Evolutionary conservation across 148 eudicot species (phyloP).

Genomic region (Amaranthus hypochondriacus): DNA sequence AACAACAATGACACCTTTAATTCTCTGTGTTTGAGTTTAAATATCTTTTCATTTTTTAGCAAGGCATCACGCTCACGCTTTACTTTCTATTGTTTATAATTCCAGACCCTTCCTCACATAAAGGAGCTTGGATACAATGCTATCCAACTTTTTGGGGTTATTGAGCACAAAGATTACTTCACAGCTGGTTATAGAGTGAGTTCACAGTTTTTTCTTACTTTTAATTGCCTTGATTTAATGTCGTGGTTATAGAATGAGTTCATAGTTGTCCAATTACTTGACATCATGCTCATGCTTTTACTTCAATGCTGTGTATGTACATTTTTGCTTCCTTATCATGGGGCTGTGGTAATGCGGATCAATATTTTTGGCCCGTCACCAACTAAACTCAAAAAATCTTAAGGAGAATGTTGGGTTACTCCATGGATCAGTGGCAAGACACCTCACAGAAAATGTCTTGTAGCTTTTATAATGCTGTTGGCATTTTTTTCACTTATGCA

Average conservation of each 20-base stretch:
- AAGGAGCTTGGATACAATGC: conserved; percentile 93
- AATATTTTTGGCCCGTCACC: no score
- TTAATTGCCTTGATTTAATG: no score
- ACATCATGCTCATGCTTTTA: conserved; percentile 5
- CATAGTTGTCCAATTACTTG: conserved; percentile 1
- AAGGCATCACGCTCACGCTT: conserved; percentile 1
- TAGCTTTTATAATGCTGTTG: neutral
- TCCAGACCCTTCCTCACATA: conserved; percentile 75
- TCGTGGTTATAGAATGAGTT: neutral
- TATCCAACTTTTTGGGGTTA: conserved; percentile 82
- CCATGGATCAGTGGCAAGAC: neutral
- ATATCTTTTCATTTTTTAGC: neutral
- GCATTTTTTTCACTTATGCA: neutral
- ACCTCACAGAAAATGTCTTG: neutral
- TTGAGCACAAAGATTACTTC: conserved; percentile 96
- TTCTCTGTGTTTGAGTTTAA: conserved; percentile 4
- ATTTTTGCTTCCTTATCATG: neutral
- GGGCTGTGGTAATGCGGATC: neutral
- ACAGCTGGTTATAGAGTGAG: conserved; percentile 96
- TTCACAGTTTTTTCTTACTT: conserved; percentile 12
- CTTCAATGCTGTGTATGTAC: neutral
- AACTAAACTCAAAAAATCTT: no score
- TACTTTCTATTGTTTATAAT: conserved; percentile 8
- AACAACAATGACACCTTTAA: conserved; percentile 3
- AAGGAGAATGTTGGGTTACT: conserved; percentile 4